These are phyloP conservation scores for Pythium sp. DNA, from an alignment of 352 stramenopile genomes.

Conservation along the genomic window DNA sequence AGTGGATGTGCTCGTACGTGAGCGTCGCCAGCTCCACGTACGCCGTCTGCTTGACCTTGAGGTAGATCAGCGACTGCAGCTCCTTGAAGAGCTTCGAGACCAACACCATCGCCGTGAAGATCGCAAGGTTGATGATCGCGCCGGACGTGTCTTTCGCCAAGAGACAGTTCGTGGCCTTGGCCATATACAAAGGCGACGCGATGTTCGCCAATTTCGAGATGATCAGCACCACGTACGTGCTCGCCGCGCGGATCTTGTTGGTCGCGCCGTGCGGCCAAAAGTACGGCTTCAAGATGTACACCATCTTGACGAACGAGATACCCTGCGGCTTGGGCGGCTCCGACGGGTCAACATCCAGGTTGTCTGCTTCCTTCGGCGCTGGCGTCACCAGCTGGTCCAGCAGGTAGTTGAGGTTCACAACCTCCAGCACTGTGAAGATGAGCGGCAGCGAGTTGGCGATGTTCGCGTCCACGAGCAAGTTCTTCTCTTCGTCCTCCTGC, in stretches of 20 bases:
- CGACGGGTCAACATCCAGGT: slow-evolving; percentile 25
- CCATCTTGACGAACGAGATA: slow-evolving; percentile 81
- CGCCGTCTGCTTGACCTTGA: slow-evolving; percentile 96
- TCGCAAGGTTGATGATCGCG: slow-evolving; percentile 55
- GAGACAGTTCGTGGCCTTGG: slow-evolving; percentile 90
- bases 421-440: slow-evolving; percentile 83
- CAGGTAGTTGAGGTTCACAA: slow-evolving; percentile 74
- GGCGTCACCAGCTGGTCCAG: slow-evolving; percentile 49
- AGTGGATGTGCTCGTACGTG: slow-evolving; percentile 96
- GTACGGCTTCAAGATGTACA: slow-evolving; percentile 86
- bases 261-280: slow-evolving; percentile 75
- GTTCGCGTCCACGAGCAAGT: slow-evolving; percentile 62
- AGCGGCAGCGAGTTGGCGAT: slow-evolving; percentile 79
- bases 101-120: slow-evolving; percentile 87
- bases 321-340: slow-evolving; percentile 33
- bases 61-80: slow-evolving; percentile 92
- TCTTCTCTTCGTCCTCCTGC: slow-evolving; percentile 45
- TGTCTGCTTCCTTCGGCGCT: slow-evolving; percentile 23
- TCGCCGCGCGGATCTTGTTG: slow-evolving; percentile 80
- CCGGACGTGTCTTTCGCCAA: slow-evolving; percentile 49
- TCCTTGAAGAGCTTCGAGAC: slow-evolving; percentile 92
- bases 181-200: slow-evolving; percentile 91
- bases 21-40: slow-evolving; percentile 97
- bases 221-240: slow-evolving; percentile 93
- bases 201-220: slow-evolving; percentile 92